Conservation (phyloP, 805 yeast genomes). For the Candida sakaeoensis region DNA sequence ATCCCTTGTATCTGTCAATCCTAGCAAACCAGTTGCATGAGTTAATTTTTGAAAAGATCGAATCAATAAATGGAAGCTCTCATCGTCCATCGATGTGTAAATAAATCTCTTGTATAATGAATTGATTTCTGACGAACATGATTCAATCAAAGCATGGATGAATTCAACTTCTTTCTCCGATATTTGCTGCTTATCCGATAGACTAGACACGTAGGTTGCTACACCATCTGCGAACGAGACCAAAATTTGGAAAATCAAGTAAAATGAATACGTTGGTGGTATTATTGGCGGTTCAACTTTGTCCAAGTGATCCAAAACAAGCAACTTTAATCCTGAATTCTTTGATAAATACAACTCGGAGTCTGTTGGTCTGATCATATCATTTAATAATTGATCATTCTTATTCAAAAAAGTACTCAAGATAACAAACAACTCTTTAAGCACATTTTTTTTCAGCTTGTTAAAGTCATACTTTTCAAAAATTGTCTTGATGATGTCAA, state of each 20-base stretch:
- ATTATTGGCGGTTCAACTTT: conserved; percentile 69
- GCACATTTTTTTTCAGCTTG: conserved; percentile 54
- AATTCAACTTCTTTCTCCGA: conserved; percentile 35
- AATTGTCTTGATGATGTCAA: conserved; percentile 46
- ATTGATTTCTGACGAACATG: conserved; percentile 23
- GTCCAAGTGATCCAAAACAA: conserved; percentile 74
- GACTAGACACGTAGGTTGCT: conserved; percentile 46
- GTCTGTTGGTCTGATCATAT: conserved; percentile 13
- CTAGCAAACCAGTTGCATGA: conserved; percentile 78
- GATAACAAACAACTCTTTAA: conserved; percentile 49
- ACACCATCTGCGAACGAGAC: conserved; percentile 66
- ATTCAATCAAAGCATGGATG: conserved; percentile 28
- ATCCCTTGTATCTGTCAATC: conserved; percentile 53
- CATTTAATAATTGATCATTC: conserved; percentile 17
- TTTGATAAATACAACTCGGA: conserved; percentile 22
- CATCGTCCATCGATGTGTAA: conserved; percentile 66
- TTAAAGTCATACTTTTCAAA: conserved; percentile 59
- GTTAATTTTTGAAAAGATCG: conserved; percentile 77
- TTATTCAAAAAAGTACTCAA: conserved; percentile 20
- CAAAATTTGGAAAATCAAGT: conserved; percentile 53
- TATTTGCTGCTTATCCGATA: conserved; percentile 25
- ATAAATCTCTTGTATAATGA: conserved; percentile 41
- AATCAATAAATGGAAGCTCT: conserved; percentile 61
- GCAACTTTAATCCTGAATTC: conserved; percentile 46
- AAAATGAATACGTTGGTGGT: conserved; percentile 57